These are phyloP conservation scores for Syncephalastrum contaminatum DNA, from an alignment of 371 early-diverging fungal species.

Conservation along the genomic window DNA sequence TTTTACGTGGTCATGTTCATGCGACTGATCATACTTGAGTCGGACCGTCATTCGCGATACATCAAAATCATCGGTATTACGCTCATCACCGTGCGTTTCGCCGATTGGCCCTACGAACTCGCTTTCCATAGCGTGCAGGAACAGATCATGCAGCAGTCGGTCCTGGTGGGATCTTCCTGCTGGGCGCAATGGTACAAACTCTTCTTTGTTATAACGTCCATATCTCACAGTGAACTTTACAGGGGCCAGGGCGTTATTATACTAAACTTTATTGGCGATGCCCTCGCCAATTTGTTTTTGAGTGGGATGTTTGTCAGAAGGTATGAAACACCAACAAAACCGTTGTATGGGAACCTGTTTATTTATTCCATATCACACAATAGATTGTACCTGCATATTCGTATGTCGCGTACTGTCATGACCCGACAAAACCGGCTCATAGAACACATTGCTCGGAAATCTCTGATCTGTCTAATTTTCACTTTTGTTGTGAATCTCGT, in stretches of 20 bases:
- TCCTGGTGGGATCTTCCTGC: constrained; percentile 29
- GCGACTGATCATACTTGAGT: constrained; percentile 40
- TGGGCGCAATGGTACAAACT: constrained; percentile 42
- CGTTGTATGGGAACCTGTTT: background rate
- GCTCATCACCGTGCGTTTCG: constrained; percentile 36
- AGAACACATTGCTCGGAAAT: constrained; percentile 39
- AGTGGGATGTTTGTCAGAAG: constrained; percentile 50
- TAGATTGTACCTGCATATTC: constrained; percentile 42
- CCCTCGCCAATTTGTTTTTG: constrained; percentile 44
- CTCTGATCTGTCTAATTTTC: constrained; percentile 38
- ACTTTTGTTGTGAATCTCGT: constrained; percentile 45
- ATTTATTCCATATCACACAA: too few species aligned
- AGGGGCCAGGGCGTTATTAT: constrained; percentile 47
- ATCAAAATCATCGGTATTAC: constrained; percentile 38
- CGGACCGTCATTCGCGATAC: constrained; percentile 31
- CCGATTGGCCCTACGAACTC: constrained; percentile 51
- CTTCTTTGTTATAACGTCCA: background rate
- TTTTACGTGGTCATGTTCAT: constrained; percentile 47
- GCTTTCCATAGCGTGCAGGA: constrained; percentile 24
- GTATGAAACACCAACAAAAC: constrained; percentile 11
- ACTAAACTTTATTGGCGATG: constrained; percentile 43
- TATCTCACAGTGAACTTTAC: background rate
- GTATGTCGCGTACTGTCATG: constrained; percentile 18
- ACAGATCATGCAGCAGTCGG: constrained; percentile 7
- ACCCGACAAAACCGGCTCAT: constrained; percentile 36